Evolutionary conservation across 2,329 filamentous ascomycete species (phyloP), one percentile per base, ranked within the genome.

Genomic region (Parascedosporium putredinis): DNA sequence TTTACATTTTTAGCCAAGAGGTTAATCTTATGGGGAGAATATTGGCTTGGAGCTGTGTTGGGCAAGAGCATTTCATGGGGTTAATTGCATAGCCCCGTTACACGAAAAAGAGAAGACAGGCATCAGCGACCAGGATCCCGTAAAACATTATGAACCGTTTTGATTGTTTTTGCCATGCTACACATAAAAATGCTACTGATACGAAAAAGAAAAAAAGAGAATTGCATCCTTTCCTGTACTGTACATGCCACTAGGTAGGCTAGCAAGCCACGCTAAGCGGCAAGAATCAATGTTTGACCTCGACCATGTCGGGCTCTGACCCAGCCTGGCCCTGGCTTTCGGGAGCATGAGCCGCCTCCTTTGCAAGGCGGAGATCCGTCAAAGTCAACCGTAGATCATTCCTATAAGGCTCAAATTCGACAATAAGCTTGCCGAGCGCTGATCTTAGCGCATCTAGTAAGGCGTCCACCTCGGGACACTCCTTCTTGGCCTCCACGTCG

Each of bases 391-490:
- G 78, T 56, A 95, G 69, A 53, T 87, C 81, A 31, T 71, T 68
- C 55, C 83, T 75, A 64, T 89, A 96, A 51, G 79, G 78, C 51
- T 83, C 85, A 66, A 95, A 96, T 20, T 76, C 79, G 9, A 68
- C 62, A 31, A 96, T 58, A 4, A 96, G 70, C 50, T 80, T 75
- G 38, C 70, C 69, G 43, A 96, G 68, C 1, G 81, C 81, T 3
- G 68, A 70, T 60, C 78, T 84, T 56, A 96, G 62, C 14, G 79
- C 77, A 14, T 73, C 67, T 42, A 88, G 56, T 9, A 95, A 72
- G 36, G 78, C 72, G 18, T 90, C 80, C n/a, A 94, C 81, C 57
- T 91, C 86, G 0, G 73, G 70, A 24, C 72, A 72, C 40, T 78
- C 69, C 50, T 70, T 73, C 31, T 61, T 62, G 22, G 78, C 76